Evolutionary conservation across 2,329 filamentous ascomycete genomes (phyloP).

Genomic region (Epicoccum nigrum): DNA sequence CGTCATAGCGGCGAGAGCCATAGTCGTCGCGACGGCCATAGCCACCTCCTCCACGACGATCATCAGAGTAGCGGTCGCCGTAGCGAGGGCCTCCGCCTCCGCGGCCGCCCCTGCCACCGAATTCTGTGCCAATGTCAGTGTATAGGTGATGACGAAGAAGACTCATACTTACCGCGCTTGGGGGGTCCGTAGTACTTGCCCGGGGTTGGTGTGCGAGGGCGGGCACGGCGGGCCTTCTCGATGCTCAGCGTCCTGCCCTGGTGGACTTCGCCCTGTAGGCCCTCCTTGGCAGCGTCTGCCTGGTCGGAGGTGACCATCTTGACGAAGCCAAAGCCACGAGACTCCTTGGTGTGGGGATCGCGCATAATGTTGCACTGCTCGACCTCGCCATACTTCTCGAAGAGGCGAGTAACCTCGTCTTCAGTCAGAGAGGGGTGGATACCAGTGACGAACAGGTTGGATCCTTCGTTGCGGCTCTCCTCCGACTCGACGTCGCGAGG

Average conservation of each 20-base stretch:
- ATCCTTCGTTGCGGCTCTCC: conserved; percentile 87
- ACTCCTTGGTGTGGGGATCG: conserved; percentile 97
- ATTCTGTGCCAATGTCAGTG: conserved; percentile 47
- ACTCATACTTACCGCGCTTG: conserved; percentile 78
- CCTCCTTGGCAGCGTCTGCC: conserved; percentile 96
- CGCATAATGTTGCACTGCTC: conserved; percentile 99
- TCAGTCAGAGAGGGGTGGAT: conserved; percentile 93
- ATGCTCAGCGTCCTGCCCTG: conserved; percentile 97
- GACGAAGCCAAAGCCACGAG: conserved; percentile 97
- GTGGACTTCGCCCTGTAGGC: conserved; percentile 90
- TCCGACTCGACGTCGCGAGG: conserved; percentile 69
- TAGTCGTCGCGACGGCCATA: conserved; percentile 55
- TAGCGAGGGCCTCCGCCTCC: conserved; percentile 58
- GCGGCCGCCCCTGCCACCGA: conserved; percentile 53
- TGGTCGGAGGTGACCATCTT: conserved; percentile 97
- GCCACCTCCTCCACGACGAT: conserved; percentile 57
- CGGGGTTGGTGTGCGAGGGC: conserved; percentile 92
- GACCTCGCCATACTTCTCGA: conserved; percentile 98
- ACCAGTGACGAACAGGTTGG: conserved; percentile 98
- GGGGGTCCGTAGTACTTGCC: conserved; percentile 99
- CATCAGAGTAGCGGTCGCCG: conserved; percentile 54
- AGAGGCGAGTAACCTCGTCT: conserved; percentile 88
- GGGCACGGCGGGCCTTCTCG: conserved; percentile 95
- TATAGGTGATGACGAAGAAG: neutral
- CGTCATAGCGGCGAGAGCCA: conserved; percentile 49